phyloP scores from a whole-genome alignment of 2,329 filamentous ascomycete genomes.

The Albifimbria verrucaria region DNA sequence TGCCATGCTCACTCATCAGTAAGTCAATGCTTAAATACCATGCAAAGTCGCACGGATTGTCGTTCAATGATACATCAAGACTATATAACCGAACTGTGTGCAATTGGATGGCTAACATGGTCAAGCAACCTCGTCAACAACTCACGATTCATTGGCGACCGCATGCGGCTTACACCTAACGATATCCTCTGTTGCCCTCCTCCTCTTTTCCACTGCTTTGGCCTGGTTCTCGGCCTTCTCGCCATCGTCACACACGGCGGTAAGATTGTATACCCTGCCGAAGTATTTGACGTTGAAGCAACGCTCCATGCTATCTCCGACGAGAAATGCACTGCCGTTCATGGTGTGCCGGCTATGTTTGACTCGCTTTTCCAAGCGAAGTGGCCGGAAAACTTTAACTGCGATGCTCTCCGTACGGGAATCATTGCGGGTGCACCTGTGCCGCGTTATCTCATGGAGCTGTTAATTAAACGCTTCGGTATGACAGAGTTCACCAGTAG shows the following conservation, averaged over 20 bases:
- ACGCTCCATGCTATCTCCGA: constrained; percentile 53
- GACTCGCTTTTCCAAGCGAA: constrained; percentile 59
- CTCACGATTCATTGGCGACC: constrained; percentile 40
- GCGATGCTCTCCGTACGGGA: constrained; percentile 53
- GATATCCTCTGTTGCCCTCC: constrained; percentile 65
- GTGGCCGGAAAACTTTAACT: constrained; percentile 15
- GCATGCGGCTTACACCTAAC: constrained; percentile 35
- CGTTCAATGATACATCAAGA: no score
- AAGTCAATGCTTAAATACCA: no score
- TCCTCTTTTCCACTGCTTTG: constrained; percentile 68
- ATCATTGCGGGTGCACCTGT: constrained; percentile 65
- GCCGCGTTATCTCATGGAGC: constrained; percentile 61
- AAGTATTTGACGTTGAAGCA: constrained; percentile 60
- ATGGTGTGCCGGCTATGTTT: constrained; percentile 66
- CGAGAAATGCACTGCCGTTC: constrained; percentile 50
- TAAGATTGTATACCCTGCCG: constrained; percentile 63
- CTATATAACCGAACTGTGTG: neutral
- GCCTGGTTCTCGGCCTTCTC: constrained; percentile 69
- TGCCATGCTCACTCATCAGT: constrained; percentile 10
- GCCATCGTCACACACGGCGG: constrained; percentile 62
- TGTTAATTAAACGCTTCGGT: constrained; percentile 33
- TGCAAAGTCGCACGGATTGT: no score
- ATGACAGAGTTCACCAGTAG: constrained; percentile 15
- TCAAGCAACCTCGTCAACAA: constrained; percentile 57
- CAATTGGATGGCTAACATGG: neutral